These are phyloP conservation scores for Fusarium pseudonygamai DNA, from an alignment of 2,329 filamentous ascomycete genomes.

Conservation along the genomic window DNA sequence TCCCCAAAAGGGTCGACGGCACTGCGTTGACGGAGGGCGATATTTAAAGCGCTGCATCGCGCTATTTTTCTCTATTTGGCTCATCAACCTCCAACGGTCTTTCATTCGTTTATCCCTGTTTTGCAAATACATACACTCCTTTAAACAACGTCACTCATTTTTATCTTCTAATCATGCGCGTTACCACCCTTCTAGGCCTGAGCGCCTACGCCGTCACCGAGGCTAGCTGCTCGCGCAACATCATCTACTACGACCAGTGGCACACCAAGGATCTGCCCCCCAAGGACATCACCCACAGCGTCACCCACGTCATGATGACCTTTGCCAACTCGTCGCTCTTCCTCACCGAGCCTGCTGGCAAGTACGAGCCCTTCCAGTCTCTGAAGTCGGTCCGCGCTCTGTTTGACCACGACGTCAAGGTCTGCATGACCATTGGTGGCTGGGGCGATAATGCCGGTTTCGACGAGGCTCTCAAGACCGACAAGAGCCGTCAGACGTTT, in stretches of 20 bases:
- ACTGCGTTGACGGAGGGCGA: neutral
- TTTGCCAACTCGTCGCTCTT: conserved; percentile 64
- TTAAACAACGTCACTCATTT: conserved; percentile 2
- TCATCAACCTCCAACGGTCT: neutral
- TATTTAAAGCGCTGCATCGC: neutral
- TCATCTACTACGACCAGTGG: conserved; percentile 60
- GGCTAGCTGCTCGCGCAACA: conserved; percentile 41
- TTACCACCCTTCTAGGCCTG: neutral
- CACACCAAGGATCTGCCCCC: conserved; percentile 51
- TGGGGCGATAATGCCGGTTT: conserved; percentile 72
- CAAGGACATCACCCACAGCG: conserved; percentile 51
- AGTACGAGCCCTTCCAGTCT: conserved; percentile 63
- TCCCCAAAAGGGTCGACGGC: neutral
- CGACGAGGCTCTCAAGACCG: conserved; percentile 57
- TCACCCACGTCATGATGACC: conserved; percentile 65
- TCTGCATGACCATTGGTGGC: conserved; percentile 72
- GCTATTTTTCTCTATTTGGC: neutral
- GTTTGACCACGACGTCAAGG: conserved; percentile 63
- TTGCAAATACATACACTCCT: neutral
- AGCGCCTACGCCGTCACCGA: neutral
- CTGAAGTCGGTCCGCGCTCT: conserved; percentile 60
- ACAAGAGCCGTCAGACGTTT: conserved; percentile 59
- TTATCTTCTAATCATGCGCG: neutral
- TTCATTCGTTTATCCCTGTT: neutral
- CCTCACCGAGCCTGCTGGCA: conserved; percentile 49